Conservation (phyloP, 768 basidiomycete species). For the Russula lepida region DNA sequence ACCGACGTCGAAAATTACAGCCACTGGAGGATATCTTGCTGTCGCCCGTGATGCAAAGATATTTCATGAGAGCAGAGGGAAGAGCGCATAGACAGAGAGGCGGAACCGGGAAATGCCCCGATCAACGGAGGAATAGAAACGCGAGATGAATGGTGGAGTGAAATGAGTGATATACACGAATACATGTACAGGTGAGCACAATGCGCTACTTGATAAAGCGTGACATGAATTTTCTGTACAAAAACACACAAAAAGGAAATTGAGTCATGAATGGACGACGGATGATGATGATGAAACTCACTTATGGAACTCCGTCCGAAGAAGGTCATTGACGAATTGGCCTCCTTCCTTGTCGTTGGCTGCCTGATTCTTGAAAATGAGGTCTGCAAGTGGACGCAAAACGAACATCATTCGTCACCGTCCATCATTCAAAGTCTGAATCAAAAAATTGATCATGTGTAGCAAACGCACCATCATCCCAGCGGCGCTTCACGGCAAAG, state of each 20-base stretch:
- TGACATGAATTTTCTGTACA: slow-evolving; percentile 79
- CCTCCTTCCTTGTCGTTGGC: slow-evolving; percentile 58
- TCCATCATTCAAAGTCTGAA: not conserved
- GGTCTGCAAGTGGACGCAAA: slow-evolving; percentile 45
- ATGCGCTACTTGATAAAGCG: slow-evolving; percentile 73
- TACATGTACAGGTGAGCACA: slow-evolving; percentile 1
- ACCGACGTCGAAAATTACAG: not conserved
- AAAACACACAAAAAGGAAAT: not conserved
- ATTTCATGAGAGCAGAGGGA: not conserved
- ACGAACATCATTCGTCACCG: not conserved
- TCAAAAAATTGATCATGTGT: not conserved
- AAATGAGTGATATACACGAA: not conserved
- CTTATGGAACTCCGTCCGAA: slow-evolving; percentile 93
- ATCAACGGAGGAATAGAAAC: not conserved
- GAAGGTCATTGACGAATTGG: slow-evolving; percentile 90
- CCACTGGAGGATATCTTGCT: not conserved
- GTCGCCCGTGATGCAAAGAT: not conserved
- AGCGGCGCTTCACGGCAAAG: slow-evolving; percentile 86
- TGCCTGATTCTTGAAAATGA: slow-evolving; percentile 99
- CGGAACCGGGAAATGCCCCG: not conserved
- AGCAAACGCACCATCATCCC: slow-evolving; percentile 76
- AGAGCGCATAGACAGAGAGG: not conserved
- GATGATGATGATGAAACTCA: slow-evolving; percentile 33
- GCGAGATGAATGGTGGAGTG: not conserved
- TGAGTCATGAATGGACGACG: not conserved